These are phyloP conservation scores for Sclerotinia nivalis DNA, from an alignment of 2,329 filamentous ascomycete species.

Conservation along the genomic window DNA sequence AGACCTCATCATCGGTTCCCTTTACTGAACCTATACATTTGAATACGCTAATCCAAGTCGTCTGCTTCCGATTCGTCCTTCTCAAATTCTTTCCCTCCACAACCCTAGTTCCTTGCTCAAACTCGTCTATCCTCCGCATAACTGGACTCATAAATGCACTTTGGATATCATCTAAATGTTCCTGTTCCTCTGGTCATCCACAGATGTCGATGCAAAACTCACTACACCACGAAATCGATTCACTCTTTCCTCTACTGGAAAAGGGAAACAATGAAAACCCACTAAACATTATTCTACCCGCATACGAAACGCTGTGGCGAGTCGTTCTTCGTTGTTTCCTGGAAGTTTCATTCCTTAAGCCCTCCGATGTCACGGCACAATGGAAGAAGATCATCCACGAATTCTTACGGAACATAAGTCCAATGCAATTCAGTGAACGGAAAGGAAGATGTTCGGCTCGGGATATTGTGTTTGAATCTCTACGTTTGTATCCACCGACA, in stretches of 20 bases:
- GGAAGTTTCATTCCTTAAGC: constrained; percentile 12
- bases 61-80: constrained; percentile 19
- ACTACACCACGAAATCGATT: background rate
- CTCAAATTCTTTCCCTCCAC: constrained; percentile 4
- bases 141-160: constrained; percentile 16
- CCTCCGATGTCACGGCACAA: background rate
- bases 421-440: background rate
- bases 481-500: constrained; percentile 22
- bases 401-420: background rate
- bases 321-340: constrained; percentile 26
- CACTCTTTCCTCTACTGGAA: background rate
- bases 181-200: background rate
- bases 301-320: constrained; percentile 28
- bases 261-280: constrained; percentile 6
- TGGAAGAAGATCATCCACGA: background rate
- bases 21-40: background rate
- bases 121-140: background rate
- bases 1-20: background rate
- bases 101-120: background rate
- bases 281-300: constrained; percentile 25
- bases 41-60: constrained; percentile 2
- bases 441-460: background rate
- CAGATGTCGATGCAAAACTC: background rate
- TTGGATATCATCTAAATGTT: constrained; percentile 21
- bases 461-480: constrained; percentile 17